Base-by-base conservation (phyloP, 2,329 filamentous ascomycete genomes). In the Ophiostoma himal-ulmi region DNA sequence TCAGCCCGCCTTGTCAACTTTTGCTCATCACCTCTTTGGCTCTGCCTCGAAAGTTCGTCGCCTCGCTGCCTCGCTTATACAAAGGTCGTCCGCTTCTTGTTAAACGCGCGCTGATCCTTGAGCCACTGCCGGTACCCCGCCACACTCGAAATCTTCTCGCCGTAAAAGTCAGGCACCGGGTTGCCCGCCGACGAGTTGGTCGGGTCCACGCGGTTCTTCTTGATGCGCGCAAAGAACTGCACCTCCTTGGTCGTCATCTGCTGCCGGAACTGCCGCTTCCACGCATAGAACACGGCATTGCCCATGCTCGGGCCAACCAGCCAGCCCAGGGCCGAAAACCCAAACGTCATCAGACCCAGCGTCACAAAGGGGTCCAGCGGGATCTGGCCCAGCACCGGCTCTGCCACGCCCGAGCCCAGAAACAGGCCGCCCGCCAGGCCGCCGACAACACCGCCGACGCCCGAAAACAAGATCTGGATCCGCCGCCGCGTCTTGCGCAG, bases 41-140 rank as follows among this genome's bases (percentile, higher is more conserved):
- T 54, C 22, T 20, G n/a, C 57, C 30, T 30, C 30, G 30, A 3
- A 2, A 30, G 57, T 30, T 22, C 11, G 8, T 22, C 57, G n/a
- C 57, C 30, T 36, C 22, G 57, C 26, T 14, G 1, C 30, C 3
- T 30, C 30, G 30, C 30, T 52, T 79, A 89, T 73, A 89, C 80
- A 79, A 89, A 88, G 76, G 82, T 87, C 74, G 83, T 87, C 79
- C 88, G 89, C 87, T 96, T 96, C 84, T 93, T 93, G 83, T 96
- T 97, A 82, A 97, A 99, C 11, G 94, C 94, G 73, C 94, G 86
- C 84, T 98, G 95, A 78, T 99, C 95, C 84, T 97, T 98, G 77
- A 99, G 82, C 95, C 95, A 99, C 79, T 93, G 90, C 76, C 95
- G 85, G 80, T 98, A 99, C 66, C 92, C 94, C 69, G 89, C 85